Percentiles rank a stretch among this genome's conserved stretches.
Conservation (phyloP, 140 eudicot genomes). For the Flaveria floridana region DNA sequence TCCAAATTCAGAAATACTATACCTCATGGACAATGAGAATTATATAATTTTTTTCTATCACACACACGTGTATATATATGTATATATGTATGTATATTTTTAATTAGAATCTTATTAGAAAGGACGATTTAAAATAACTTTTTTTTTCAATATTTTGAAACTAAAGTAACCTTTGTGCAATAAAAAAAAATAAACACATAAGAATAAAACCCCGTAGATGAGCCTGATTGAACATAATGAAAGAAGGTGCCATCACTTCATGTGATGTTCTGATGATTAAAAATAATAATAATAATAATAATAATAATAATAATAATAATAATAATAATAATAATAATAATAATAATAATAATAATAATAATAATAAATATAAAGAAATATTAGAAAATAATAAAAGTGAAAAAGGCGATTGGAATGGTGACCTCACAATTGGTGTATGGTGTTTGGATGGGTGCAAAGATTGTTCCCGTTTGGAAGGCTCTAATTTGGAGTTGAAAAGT, state of each 20-base stretch:
- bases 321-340: neutral
- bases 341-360: neutral
- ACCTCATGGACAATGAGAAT: too few relatives aligned
- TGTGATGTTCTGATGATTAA: neutral
- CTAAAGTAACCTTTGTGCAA: neutral
- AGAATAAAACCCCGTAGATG: neutral
- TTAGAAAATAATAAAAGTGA: neutral
- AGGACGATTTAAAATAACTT: neutral
- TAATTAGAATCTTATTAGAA: neutral
- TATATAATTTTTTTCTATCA: too few relatives aligned
- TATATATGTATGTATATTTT: neutral
- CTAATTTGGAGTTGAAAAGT: slow-evolving; percentile 28
- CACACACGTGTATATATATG: neutral
- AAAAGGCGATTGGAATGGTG: slow-evolving; percentile 14
- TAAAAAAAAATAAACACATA: neutral
- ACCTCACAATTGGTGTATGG: slow-evolving; percentile 30
- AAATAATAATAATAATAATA: neutral
- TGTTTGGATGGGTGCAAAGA: slow-evolving; percentile 17
- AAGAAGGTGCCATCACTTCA: slow-evolving; percentile 11
- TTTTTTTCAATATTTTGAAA: neutral
- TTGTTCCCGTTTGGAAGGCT: slow-evolving; percentile 31
- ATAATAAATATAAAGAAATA: neutral
- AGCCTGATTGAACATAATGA: neutral
- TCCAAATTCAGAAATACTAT: neutral
- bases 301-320: neutral